Evolutionary conservation across 2,329 filamentous ascomycete genomes (phyloP).

Genomic region (Drechslera avenae): DNA sequence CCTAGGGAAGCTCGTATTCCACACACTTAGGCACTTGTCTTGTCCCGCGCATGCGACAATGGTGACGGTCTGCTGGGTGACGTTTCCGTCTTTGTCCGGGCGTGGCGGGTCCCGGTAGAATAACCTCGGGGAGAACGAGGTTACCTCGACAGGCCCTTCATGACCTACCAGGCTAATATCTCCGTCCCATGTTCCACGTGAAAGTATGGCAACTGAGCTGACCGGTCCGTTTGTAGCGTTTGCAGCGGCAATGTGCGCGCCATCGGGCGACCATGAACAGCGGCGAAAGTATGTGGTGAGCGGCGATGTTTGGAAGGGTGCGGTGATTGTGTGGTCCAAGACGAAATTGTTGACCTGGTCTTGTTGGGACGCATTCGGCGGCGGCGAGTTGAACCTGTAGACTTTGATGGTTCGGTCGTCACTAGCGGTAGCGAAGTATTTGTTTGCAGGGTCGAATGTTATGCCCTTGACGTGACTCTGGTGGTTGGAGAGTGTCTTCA

Average conservation of each 20-base stretch:
- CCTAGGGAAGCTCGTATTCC: slow-evolving; percentile 94
- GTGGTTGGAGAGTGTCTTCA: slow-evolving; percentile 91
- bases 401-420: slow-evolving; percentile 97
- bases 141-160: slow-evolving; percentile 95
- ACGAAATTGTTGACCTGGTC: slow-evolving; percentile 98
- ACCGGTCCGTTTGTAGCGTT: slow-evolving; percentile 98
- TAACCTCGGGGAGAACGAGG: slow-evolving; percentile 90
- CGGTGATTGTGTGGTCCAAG: slow-evolving; percentile 86
- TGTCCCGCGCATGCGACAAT: slow-evolving; percentile 97
- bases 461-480: slow-evolving; percentile 99
- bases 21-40: slow-evolving; percentile 93
- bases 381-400: slow-evolving; percentile 86
- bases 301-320: slow-evolving; percentile 88
- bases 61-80: slow-evolving; percentile 67
- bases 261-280: slow-evolving; percentile 97
- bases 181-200: slow-evolving; percentile 88
- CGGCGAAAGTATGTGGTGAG: slow-evolving; percentile 95
- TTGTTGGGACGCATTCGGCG: slow-evolving; percentile 88
- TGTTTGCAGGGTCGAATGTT: slow-evolving; percentile 97
- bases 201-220: slow-evolving; percentile 94
- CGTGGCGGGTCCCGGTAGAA: slow-evolving; percentile 74
- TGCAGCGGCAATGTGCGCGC: slow-evolving; percentile 93
- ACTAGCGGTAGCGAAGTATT: slow-evolving; percentile 97
- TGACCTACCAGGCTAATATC: slow-evolving; percentile 98
- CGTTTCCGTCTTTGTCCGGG: slow-evolving; percentile 55